Conservation (phyloP, 179 eudicot genomes). For the Camellia oleifera region DNA sequence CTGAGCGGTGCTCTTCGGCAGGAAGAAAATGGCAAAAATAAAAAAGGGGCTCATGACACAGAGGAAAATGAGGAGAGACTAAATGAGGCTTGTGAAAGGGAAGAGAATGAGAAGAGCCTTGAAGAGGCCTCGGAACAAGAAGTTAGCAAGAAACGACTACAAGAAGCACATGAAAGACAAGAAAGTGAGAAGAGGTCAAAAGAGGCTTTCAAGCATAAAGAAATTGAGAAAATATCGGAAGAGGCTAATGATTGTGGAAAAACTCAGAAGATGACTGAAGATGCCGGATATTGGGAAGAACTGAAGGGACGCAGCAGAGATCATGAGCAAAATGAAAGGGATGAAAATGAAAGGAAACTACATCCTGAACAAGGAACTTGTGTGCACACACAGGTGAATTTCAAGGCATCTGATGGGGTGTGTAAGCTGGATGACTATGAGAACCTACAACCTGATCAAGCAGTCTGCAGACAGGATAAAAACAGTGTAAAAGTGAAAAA, state of each 20-base stretch:
- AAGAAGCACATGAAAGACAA: conserved; percentile 16
- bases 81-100: conserved; percentile 24
- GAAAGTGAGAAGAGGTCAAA: conserved; percentile 19
- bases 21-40: conserved; percentile 15
- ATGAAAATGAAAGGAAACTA: conserved; percentile 19
- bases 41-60: conserved; percentile 14
- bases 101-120: conserved; percentile 23
- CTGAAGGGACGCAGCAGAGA: conserved; percentile 19
- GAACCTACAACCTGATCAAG: conserved; percentile 10
- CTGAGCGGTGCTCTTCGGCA: conserved; percentile 23
- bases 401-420: conserved; percentile 26
- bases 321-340: conserved; percentile 20
- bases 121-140: conserved; percentile 17
- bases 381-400: conserved; percentile 19
- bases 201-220: conserved; percentile 17
- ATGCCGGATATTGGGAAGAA: conserved; percentile 11
- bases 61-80: conserved; percentile 24
- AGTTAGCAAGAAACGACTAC: conserved; percentile 13
- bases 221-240: conserved; percentile 16
- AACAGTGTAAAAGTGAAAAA: conserved; percentile 18
- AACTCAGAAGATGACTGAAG: conserved; percentile 3
- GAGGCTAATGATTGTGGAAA: conserved; percentile 10
- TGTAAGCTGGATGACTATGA: conserved; percentile 20
- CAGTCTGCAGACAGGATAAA: conserved; percentile 16
- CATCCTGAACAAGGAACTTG: conserved; percentile 9